A percentile compares a stretch with the other conserved stretches of the same genome.
Evolutionary conservation across 2,329 filamentous ascomycete species (phyloP).

Genomic region (Camptophora hylomeconis): DNA sequence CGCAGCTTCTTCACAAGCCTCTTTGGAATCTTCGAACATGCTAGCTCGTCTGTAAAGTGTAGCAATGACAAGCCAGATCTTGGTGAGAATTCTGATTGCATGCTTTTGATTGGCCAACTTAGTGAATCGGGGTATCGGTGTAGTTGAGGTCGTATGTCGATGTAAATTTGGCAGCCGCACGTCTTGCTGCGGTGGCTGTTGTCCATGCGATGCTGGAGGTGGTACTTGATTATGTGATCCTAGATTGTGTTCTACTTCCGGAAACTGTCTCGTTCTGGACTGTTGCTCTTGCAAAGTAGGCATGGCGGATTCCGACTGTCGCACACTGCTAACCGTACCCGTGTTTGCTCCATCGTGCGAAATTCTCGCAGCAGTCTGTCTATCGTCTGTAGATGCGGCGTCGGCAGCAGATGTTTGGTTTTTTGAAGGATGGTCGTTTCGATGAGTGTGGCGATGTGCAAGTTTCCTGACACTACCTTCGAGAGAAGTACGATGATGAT

Average conservation of each 20-base stretch:
- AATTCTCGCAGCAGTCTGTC: slow-evolving; percentile 10
- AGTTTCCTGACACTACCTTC: no score
- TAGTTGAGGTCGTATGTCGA: slow-evolving; percentile 27
- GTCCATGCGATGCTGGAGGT: slow-evolving; percentile 23
- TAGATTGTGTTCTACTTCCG: slow-evolving; percentile 26
- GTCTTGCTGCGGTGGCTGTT: slow-evolving; percentile 32
- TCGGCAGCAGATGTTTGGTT: slow-evolving; percentile 1
- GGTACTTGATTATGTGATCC: slow-evolving; percentile 22
- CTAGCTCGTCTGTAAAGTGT: slow-evolving; percentile 74
- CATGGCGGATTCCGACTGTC: slow-evolving; percentile 5
- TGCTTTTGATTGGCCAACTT: slow-evolving; percentile 40
- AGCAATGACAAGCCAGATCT: slow-evolving; percentile 82
- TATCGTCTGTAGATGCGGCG: no score
- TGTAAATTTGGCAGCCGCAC: slow-evolving; percentile 24
- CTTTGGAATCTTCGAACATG: slow-evolving; percentile 66
- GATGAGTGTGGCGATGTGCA: no score
- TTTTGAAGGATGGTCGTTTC: no score
- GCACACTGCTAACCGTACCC: no score
- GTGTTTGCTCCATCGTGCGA: no score
- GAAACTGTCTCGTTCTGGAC: no score
- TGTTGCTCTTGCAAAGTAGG: no score
- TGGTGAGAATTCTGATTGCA: slow-evolving; percentile 49
- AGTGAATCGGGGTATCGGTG: slow-evolving; percentile 36
- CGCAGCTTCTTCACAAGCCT: slow-evolving; percentile 68
- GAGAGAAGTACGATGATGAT: no score